Evolutionary conservation across 2,329 filamentous ascomycete genomes (phyloP), one percentile per base, ranked within the genome.

Genomic region (Penicillium occitanis): DNA sequence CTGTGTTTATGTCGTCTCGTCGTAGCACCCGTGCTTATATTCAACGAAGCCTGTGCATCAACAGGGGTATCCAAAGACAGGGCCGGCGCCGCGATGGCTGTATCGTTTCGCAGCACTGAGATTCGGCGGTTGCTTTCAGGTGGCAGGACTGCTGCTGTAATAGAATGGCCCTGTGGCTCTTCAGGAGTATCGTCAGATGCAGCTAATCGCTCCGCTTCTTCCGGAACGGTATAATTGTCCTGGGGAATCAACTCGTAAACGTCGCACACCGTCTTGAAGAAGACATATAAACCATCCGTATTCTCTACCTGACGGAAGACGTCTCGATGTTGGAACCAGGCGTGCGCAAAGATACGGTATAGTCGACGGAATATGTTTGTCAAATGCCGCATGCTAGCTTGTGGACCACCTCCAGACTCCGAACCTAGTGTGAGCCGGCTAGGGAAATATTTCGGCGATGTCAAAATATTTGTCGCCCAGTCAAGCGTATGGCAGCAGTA

Each of bases 401-500:
- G 78, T 0, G 76, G 74, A 2, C 78, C 79, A 51, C 78, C 79
- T n/a, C 72, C 76, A 35, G 75, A 73, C 66, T 80, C 79, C 5
- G 77, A 77, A 33, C 86, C 87, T 51, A 89, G 75, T 0, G 84
- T 85, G 25, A 96, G 87, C 63, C 95, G 87, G 71, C 92, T 96
- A 0, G 95, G 94, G 76, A 99, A 99, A 75, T 95, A 91, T 82
- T 97, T 97, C 64, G 92, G 91, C 72, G 93, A 95, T 2, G 94
- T 97, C 66, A 99, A 89, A 22, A 94, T 91, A 73, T 96, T 97
- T 66, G 92, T 93, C 2, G 95, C 95, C 92, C 94, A 98, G 81
- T 99, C 95, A 51, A 99, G 88, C 0, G 95, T 99, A 77, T 99
- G 95, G 77, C 94, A 98, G 85, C 93, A 97, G 81, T 99, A 99